Evolutionary conservation across 805 yeast species (phyloP), one percentile per base, ranked within the genome.

Genomic region (Yarrowia hollandica): DNA sequence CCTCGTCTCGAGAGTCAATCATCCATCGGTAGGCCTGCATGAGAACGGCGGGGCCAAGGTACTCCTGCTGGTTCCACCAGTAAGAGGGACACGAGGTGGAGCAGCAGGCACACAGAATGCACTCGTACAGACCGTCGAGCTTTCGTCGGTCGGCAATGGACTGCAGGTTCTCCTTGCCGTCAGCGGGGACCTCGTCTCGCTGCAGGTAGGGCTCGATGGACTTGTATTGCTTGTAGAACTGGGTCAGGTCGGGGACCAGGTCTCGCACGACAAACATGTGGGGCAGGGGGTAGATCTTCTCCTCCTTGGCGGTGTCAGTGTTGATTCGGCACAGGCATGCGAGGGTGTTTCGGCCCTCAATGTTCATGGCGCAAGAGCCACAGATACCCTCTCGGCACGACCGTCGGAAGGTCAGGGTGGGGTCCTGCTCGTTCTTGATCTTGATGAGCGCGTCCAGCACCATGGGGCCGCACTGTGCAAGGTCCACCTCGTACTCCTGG

Each of bases 61-160:
- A 94, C 79, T 94, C 96, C 77, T 91, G 96, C 78, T 90, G 96
- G 78, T 94, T 94, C 99, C 99, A 94, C 99, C 99, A 94, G 82
- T 94, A 94, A 3, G 98, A 91, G 59, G 99, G 99, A 79, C 99
- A 94, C 16, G 98, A 85, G 56, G 99, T 94, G 31, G 97, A 91
- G 77, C 99, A 92, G 78, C 99, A 91, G 10, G 99, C 99, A 79
- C 99, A 92, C 72, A 92, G 79, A 69, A 92, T 92, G 80, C 99
- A 92, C 78, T 92, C 98, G 78, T 92, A 92, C 66, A 94, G 77
- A 60, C 99, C 99, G 74, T 94, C 98, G 71, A 92, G 81, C 78
- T 94, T 94, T 76, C 86, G 89, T 77, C 99, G 86, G 78, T 94
- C 99, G 65, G 79, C 96, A 64, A 89, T 82, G 67, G 89, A 79